Base-by-base conservation (phyloP, 2,329 filamentous ascomycete species). In the Mariannaea sp. region DNA sequence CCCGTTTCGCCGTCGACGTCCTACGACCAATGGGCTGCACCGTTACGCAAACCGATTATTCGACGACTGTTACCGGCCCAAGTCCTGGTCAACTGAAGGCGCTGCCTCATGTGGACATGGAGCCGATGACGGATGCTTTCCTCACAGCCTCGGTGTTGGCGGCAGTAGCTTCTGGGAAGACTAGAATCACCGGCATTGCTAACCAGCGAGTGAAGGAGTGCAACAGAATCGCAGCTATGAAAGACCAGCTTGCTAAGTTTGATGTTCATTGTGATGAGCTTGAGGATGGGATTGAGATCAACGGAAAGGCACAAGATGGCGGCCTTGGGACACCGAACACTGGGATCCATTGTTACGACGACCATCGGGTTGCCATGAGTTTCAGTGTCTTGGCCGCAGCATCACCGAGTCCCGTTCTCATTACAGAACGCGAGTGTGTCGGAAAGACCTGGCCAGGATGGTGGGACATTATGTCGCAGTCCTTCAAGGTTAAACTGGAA, bases 381-480 rank as follows among this genome's bases (percentile, higher is more conserved):
- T 96, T 99, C 74, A 94, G 92, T 61, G 92, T 99, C 6, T 78
- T 99, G 13, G 85, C 91, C 10, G 76, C 90, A 14, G 83, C 87
- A 24, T 82, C 88, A 0, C 87, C 89, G 1, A 73, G 83, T 7
- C 82, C 90, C 1, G 88, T 91, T 0, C 74, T 96, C 13, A 85
- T 99, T 45, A 81, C 90, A 2, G 94, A 99, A 70, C 88, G 92
- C 55, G 92, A 96, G 66, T 99, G 94, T 70, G 90, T 91, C 3
- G 92, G 89, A 33, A 99, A 99, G 79, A 99, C 94, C 2, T 99
- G 94, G 94, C 94, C 94, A 0, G 94, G 93, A 8, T 99, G 94
- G 91, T 99, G 94, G 94, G 94, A 99, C 71, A 85, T 87, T 14
- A 75, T 97, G 50, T 86, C 87, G 17, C 85, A 89, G 61, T 82